Evolutionary conservation across 2,329 filamentous ascomycete genomes (phyloP).

Genomic region (Penicillium sp.): DNA sequence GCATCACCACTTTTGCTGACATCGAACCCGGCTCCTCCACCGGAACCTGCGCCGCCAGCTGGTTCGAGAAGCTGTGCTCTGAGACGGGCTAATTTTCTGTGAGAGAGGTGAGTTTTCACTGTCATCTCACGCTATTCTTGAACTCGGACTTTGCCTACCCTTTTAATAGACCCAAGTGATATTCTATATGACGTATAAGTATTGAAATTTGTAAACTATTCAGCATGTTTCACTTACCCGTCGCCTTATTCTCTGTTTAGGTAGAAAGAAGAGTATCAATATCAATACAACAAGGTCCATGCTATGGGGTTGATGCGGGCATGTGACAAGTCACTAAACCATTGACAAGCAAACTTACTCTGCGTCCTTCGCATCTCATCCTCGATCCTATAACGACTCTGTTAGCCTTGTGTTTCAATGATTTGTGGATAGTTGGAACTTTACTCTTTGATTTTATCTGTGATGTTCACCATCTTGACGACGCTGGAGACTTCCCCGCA

Average conservation of each 20-base stretch:
- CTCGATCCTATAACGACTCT: constrained; percentile 71
- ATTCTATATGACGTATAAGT: constrained; percentile 59
- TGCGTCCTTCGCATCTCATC: constrained; percentile 99
- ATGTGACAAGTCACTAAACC: neutral
- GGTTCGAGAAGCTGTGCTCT: constrained; percentile 93
- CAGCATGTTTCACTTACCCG: constrained; percentile 60
- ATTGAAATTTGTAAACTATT: neutral
- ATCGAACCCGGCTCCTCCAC: constrained; percentile 77
- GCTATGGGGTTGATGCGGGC: neutral
- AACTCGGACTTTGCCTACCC: constrained; percentile 56
- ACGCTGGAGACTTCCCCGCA: constrained; percentile 24
- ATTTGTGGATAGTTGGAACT: constrained; percentile 29
- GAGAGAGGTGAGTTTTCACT: neutral
- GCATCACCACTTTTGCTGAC: constrained; percentile 97
- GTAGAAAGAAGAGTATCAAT: constrained; percentile 23
- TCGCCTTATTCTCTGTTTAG: constrained; percentile 88
- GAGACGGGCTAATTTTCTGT: constrained; percentile 91
- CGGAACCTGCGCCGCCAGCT: constrained; percentile 69
- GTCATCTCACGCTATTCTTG: constrained; percentile 16
- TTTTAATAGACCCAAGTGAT: constrained; percentile 95
- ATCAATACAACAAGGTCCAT: constrained; percentile 22
- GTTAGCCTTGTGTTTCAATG: neutral
- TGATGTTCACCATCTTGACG: constrained; percentile 90
- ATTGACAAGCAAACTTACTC: constrained; percentile 58
- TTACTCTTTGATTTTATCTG: constrained; percentile 99